A percentile compares a stretch with the other conserved stretches of the same genome.
phyloP scores from a whole-genome alignment of 164 flowering plant species.

The Vitis labrusca region DNA sequence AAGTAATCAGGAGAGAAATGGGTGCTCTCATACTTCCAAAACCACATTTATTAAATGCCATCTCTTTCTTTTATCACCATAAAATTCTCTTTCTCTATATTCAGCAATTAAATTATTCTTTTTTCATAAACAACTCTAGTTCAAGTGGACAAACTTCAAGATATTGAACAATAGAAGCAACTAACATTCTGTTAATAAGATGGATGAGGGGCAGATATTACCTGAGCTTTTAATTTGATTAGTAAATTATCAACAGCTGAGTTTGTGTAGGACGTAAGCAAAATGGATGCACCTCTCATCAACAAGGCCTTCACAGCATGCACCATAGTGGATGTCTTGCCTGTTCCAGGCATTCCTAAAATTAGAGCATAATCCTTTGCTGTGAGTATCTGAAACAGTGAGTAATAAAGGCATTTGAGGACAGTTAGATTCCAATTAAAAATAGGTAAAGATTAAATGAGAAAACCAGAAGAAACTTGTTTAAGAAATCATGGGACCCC shows the following conservation, averaged over 20 bases:
- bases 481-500: neutral
- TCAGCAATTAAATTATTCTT: too few relatives aligned
- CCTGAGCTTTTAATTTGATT: constrained; percentile 95
- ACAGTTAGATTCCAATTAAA: neutral
- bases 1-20: neutral
- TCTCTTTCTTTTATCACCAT: too few relatives aligned
- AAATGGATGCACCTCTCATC: constrained; percentile 89
- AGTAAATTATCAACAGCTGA: constrained; percentile 97
- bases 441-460: neutral
- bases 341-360: constrained; percentile 99
- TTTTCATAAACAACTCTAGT: too few relatives aligned
- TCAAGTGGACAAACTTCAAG: neutral
- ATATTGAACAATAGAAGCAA: neutral
- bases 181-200: neutral
- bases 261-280: constrained; percentile 97
- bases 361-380: constrained; percentile 93
- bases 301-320: constrained; percentile 98
- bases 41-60: neutral
- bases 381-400: constrained; percentile 75
- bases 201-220: constrained; percentile 27
- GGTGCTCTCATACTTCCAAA: neutral
- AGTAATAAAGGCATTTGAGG: neutral
- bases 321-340: constrained; percentile 97
- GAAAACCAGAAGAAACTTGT: constrained; percentile 1
- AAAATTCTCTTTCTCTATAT: too few relatives aligned